These are phyloP conservation scores for Cladosporium phlei DNA, from an alignment of 2,329 filamentous ascomycete genomes.

Conservation along the genomic window DNA sequence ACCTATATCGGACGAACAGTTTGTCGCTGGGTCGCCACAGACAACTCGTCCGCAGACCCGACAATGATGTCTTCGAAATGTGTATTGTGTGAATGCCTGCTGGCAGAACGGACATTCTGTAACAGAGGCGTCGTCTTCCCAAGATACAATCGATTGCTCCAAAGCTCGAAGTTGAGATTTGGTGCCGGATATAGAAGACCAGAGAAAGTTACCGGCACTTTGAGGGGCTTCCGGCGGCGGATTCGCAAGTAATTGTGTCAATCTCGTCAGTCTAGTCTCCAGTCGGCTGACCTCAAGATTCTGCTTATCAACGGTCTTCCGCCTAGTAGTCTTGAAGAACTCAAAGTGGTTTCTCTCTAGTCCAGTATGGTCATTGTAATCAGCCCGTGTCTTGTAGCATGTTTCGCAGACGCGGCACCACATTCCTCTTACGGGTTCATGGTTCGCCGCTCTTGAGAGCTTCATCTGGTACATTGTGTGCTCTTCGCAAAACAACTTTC, in stretches of 20 bases:
- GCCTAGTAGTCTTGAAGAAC: conserved; percentile 66
- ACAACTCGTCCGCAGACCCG: conserved; percentile 89
- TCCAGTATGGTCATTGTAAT: conserved; percentile 74
- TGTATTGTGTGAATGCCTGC: conserved; percentile 90
- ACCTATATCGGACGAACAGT: conserved; percentile 77
- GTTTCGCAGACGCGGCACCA: conserved; percentile 98
- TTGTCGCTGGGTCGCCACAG: conserved; percentile 79
- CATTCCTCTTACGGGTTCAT: conserved; percentile 82
- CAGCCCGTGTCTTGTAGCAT: conserved; percentile 95
- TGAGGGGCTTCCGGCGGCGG: conserved; percentile 58
- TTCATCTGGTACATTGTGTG: conserved; percentile 99
- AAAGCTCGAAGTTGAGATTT: conserved; percentile 68
- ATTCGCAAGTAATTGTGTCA: conserved; percentile 77
- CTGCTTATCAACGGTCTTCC: conserved; percentile 74
- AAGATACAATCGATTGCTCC: conserved; percentile 88
- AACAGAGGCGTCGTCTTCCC: conserved; percentile 86
- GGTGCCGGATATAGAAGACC: conserved; percentile 56
- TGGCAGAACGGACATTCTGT: conserved; percentile 86
- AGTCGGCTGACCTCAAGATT: conserved; percentile 83
- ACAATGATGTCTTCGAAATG: conserved; percentile 90
- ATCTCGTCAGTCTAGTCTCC: conserved; percentile 84
- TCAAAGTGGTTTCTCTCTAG: conserved; percentile 65
- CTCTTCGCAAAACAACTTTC: conserved; percentile 88
- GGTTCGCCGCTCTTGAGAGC: conserved; percentile 78
- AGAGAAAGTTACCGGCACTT: conserved; percentile 49